Conservation (phyloP, 2,329 filamentous ascomycete genomes). For the Sclerotinia minor region DNA sequence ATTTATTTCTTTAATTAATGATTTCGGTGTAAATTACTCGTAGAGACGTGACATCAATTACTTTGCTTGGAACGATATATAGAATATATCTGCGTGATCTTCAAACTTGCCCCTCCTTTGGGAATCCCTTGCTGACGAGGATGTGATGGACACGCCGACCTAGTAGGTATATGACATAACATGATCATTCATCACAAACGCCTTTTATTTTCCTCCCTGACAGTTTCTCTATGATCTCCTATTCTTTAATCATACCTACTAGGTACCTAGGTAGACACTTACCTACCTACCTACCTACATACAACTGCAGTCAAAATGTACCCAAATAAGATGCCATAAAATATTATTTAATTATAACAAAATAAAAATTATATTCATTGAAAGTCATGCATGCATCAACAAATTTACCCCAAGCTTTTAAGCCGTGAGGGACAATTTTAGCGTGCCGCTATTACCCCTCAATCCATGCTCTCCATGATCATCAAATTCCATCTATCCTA, state of each 20-base stretch:
- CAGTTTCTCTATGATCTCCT: neutral
- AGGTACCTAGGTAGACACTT: no score
- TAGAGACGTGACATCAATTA: no score
- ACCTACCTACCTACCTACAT: no score
- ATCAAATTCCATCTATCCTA: neutral
- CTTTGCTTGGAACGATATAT: no score
- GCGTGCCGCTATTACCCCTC: slow-evolving; percentile 14
- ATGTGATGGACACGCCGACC: no score
- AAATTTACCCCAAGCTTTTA: neutral
- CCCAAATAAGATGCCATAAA: neutral
- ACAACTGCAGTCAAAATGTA: neutral
- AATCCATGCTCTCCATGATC: neutral
- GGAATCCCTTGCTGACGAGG: no score
- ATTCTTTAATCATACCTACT: no score
- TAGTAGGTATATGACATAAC: no score
- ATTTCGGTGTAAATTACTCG: no score
- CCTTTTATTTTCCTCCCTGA: neutral
- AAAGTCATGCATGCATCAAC: neutral
- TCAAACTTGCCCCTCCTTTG: no score
- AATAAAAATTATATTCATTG: neutral
- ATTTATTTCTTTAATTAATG: no score
- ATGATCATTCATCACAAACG: neutral
- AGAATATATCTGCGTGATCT: no score
- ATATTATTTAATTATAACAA: neutral
- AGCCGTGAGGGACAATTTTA: neutral